Evolutionary conservation across 108 stramenopile species (phyloP), one percentile per base, ranked within the genome.

Genomic region (Nitzschia sp.): DNA sequence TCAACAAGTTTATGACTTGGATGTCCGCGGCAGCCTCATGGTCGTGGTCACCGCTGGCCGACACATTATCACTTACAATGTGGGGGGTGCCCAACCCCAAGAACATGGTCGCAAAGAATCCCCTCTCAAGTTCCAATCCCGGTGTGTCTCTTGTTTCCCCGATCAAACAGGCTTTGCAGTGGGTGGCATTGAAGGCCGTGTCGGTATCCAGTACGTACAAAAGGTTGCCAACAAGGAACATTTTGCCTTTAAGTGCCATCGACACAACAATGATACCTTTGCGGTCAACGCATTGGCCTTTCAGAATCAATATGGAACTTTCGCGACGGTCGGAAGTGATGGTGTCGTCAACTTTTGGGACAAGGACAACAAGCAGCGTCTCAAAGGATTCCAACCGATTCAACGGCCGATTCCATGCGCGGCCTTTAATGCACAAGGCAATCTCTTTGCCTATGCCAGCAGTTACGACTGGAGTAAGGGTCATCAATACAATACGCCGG

Each of bases 201-300:
- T 98, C 24, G 96, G 91, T 22, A 94, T 99, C 37, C 96, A 97
- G 63, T 97, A 97, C 67, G 70, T 97, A n/a, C 72, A 93, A 54
- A 89, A 90, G 54, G 80, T 86, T 41, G 75, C 76, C 41, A 92
- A 87, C 34, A 81, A 83, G 38, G 88, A 94, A 26, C 83, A 85
- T 57, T 98, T 97, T 84, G 95, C 96, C 41, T 98, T 98, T 85
- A 96, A 96, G 74, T 98, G 98, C 71, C 98, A 98, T 86, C 80
- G 94, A 62, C 80, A 91, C 50, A 87, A 85, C 29, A 56, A 43
- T 41, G 72, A 86, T 70, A 86, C 82, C 0, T 96, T 81, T 71
- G 66, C 88, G 19, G 97, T 98, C 52, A 98, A 98, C 84, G 81
- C 65, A 53, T 90, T 98, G 69, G 88, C 86, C 42, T 97, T 97